Evolutionary conservation across 1,284 basidiomycete genomes (phyloP).

Genomic region (Leccinum fallax): DNA sequence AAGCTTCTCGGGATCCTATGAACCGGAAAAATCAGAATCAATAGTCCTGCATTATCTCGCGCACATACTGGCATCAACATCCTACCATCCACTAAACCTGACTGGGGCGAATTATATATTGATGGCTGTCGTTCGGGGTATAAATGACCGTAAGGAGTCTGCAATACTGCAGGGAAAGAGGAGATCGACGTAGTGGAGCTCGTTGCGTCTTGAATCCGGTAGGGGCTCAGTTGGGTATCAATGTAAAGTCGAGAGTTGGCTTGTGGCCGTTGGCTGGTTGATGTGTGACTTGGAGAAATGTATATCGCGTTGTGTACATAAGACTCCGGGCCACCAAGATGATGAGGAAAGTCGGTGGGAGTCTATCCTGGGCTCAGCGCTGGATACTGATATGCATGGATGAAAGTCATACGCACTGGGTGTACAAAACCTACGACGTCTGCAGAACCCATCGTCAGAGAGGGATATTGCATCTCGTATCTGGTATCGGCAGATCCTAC

Average conservation of each 20-base stretch:
- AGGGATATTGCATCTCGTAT: not conserved
- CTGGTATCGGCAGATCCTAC: not conserved
- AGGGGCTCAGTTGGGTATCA: conserved; percentile 16
- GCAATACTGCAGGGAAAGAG: conserved; percentile 10
- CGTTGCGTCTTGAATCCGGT: conserved; percentile 13
- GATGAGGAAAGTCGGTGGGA: not conserved
- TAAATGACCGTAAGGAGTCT: conserved; percentile 16
- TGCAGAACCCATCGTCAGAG: not conserved
- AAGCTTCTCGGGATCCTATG: conserved; percentile 14
- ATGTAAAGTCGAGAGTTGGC: conserved; percentile 20
- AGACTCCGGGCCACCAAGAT: not conserved
- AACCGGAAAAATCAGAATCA: not conserved
- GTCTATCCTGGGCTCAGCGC: conserved; percentile 8
- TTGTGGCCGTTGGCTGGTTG: conserved; percentile 11
- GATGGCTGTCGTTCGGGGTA: not conserved
- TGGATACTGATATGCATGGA: not conserved
- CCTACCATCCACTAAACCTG: conserved; percentile 8
- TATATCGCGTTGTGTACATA: not conserved
- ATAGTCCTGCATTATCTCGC: not conserved
- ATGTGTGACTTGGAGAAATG: not conserved
- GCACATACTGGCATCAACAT: conserved; percentile 16
- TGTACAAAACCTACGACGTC: not conserved
- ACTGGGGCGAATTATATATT: conserved; percentile 17
- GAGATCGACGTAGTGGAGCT: conserved; percentile 24
- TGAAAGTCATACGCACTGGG: conserved; percentile 19